Base-by-base conservation (phyloP, 768 basidiomycete species). In the Daedaleopsis nitida region DNA sequence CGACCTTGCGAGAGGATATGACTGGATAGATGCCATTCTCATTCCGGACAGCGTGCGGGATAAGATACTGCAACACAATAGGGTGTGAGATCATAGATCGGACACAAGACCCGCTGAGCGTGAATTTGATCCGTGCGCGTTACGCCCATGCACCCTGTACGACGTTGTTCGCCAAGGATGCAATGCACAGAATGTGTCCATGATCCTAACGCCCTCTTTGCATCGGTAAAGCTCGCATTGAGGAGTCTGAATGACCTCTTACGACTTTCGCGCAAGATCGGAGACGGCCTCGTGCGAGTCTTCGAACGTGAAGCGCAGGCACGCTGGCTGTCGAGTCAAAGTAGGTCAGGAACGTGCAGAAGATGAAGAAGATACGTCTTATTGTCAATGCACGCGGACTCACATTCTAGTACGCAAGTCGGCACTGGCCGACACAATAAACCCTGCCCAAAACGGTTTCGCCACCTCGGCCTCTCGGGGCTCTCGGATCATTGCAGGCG, bases 11-110 rank as follows among this genome's bases (percentile, higher is more conserved):
- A n/a, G 51, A 42, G 21, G 55, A 59, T 55, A 58, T 60, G 23
- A 43, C 62, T 55, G 37, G 58, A 24, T 44, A 57, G 45, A 39
- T 53, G 52, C 45, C 32, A 62, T 52, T 47, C 37, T n/a, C 53
- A 34, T 47, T 47, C 62, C 21, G 53, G 52, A 34, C 56, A 60
- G 47, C 62, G 60, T 51, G 57, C 16, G 50, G 34, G 35, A 43
- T 19, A 27, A 32, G 47, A 48, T 55, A 52, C 23, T 53, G 48
- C 8, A 67, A 61, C 51, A 67, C 66, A 67, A 67, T 67, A 67
- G 60, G 64, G 57, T 51, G 54, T 45, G 51, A 51, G 64, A 65
- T 62, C 63, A 52, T 14, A 35, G 58, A 65, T 63, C 66, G 49
- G 23, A 45, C 52, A 66, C 55, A 66, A 55, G 65, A 63, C 58